Percentiles rank a stretch among this genome's conserved stretches.
Conservation (phyloP, 148 eudicot species). For the Camellia japonica region DNA sequence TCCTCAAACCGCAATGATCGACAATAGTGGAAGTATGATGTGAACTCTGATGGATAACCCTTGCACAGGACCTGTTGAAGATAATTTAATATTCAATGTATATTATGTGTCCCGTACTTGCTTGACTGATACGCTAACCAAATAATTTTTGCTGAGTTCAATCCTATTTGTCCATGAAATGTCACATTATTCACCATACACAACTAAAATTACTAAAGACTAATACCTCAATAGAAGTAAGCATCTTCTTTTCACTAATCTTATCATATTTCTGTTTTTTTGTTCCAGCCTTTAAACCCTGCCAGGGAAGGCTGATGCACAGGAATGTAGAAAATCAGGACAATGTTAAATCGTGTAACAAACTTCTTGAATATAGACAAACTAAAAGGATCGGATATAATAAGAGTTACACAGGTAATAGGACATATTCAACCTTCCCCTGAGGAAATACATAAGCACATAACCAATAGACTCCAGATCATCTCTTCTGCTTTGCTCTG, state of each 20-base stretch:
- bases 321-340: not conserved
- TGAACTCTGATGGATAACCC: slow-evolving; percentile 45
- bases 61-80: slow-evolving; percentile 45
- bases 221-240: not conserved
- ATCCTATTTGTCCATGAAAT: too few relatives aligned
- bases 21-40: slow-evolving; percentile 31
- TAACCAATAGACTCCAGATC: slow-evolving; percentile 5
- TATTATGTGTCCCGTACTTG: not conserved
- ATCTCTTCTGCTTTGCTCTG: slow-evolving; percentile 6
- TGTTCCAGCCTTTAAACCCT: not conserved
- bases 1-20: too few relatives aligned
- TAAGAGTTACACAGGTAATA: not conserved
- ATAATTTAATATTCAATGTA: not conserved
- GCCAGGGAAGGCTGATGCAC: not conserved
- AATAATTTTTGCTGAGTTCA: too few relatives aligned
- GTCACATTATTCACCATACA: too few relatives aligned
- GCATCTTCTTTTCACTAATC: slow-evolving; percentile 4
- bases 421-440: slow-evolving; percentile 2
- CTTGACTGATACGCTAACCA: not conserved
- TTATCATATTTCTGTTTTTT: not conserved
- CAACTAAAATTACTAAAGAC: not conserved
- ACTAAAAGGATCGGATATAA: not conserved
- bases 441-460: not conserved
- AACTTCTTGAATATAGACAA: not conserved
- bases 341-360: not conserved